Evolutionary conservation across 768 basidiomycete genomes (phyloP).

Genomic region (Gloeopeniophorella convolvens): DNA sequence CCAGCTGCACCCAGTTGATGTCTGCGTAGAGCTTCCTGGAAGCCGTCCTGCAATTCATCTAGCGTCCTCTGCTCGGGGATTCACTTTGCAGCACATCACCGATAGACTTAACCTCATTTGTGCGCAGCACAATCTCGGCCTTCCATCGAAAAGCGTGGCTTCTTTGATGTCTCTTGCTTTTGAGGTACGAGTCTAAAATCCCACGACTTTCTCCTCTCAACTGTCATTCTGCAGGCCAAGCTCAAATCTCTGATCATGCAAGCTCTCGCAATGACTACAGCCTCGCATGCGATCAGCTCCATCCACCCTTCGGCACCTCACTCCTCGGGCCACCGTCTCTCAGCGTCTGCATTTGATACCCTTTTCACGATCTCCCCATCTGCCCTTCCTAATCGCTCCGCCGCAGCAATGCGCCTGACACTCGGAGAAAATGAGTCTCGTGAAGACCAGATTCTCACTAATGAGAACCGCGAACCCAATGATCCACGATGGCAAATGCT

Average conservation of each 20-base stretch:
- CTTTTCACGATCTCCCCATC: conserved; percentile 73
- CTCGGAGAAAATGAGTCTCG: conserved; percentile 49
- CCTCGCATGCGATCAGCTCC: conserved; percentile 70
- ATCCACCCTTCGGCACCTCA: conserved; percentile 52
- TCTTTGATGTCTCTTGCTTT: conserved; percentile 70
- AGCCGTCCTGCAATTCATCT: conserved; percentile 66
- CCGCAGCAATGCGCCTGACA: conserved; percentile 66
- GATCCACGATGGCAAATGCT: conserved; percentile 76
- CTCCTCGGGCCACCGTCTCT: conserved; percentile 40
- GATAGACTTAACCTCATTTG: conserved; percentile 79
- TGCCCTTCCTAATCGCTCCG: conserved; percentile 72
- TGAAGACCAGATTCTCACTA: conserved; percentile 52
- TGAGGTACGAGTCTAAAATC: conserved; percentile 41
- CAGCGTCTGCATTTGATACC: conserved; percentile 66
- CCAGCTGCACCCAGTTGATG: neutral
- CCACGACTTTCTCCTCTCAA: neutral
- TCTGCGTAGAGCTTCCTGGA: conserved; percentile 55
- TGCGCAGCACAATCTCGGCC: conserved; percentile 62
- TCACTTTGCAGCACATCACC: conserved; percentile 68
- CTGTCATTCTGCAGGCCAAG: conserved; percentile 47
- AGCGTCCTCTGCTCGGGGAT: conserved; percentile 65
- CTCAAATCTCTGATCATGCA: conserved; percentile 80
- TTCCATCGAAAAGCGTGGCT: conserved; percentile 57
- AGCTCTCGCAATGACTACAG: conserved; percentile 68
- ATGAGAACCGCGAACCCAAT: conserved; percentile 46